Conservation (phyloP, 768 basidiomycete species). For the Mycena alexandri region DNA sequence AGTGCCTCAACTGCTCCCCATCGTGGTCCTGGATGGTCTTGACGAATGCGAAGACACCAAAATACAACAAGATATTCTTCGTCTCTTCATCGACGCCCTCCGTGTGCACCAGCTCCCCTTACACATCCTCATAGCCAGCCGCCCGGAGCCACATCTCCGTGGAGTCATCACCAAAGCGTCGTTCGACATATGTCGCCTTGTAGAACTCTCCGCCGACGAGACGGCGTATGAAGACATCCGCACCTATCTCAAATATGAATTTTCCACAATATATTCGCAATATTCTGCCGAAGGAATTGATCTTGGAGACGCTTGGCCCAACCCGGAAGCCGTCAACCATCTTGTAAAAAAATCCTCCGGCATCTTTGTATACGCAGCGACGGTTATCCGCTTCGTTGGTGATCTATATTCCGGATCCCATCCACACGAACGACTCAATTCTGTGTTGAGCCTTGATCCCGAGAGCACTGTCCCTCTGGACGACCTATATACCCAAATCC, state of each 20-base stretch:
- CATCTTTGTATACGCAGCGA: conserved; percentile 19
- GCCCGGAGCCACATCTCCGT: conserved; percentile 17
- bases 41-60: conserved; percentile 10
- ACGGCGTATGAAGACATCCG: conserved; percentile 13
- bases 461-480: conserved; percentile 18
- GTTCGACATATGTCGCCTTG: background rate
- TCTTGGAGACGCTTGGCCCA: conserved; percentile 1
- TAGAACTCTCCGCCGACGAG: background rate
- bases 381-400: conserved; percentile 11
- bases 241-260: conserved; percentile 5
- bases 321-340: background rate
- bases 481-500: conserved; percentile 18
- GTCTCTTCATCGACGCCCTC: conserved; percentile 4
- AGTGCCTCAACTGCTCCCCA: background rate
- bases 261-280: background rate
- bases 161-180: background rate
- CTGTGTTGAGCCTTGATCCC: conserved; percentile 8
- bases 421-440: conserved; percentile 2
- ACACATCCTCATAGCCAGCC: conserved; percentile 11
- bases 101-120: background rate
- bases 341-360: conserved; percentile 13
- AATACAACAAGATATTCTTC: conserved; percentile 11
- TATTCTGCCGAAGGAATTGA: background rate
- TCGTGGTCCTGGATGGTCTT: conserved; percentile 13
- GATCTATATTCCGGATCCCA: conserved; percentile 11